Base-by-base conservation (phyloP, 805 yeast species). In the Torulaspora delbrueckii region DNA sequence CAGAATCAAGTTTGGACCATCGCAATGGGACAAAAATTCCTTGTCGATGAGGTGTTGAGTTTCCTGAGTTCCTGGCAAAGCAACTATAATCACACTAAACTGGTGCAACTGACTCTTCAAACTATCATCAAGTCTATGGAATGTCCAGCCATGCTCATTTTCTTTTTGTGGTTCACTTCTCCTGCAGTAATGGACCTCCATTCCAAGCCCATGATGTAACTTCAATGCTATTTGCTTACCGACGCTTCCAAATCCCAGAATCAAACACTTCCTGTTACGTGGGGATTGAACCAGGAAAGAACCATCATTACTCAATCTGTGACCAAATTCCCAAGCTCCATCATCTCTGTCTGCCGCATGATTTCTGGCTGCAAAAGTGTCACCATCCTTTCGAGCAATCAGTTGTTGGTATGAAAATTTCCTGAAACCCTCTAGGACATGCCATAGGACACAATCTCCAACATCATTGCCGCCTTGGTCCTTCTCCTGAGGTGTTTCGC, bases 191-290 rank as follows among this genome's bases (percentile, higher is more conserved):
- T 71, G 75, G 23, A 82, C 68, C 37, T 76, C 63, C 85, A 82
- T 79, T 1, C 84, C 84, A 33, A 81, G 56, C 7, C 71, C 74
- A 36, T 67, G 45, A 16, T 59, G 60, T 52, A 79, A 67, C 53
- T 80, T 73, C 43, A 53, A 53, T 1, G 77, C 86, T 37, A 80
- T 71, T 19, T 72, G 73, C 50, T 70, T 69, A 1, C 86, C 86
- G 46, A 82, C 80, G 31, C 73, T 69, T 2, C 86, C 87, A 53
- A 81, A 71, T 0, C 87, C 87, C 1, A 81, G 64, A 26, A 82
- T 71, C 23, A 78, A 76, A 33, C 69, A 82, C 30, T 66, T 68
- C 52, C 75, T 78, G 26, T 77, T 76, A 37, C 68, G 57, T 4
- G 86, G 86, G 14, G 76, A 66, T 35, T 58, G 50, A 39, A 67